Conservation (phyloP, 1,284 basidiomycete species). For the Grifola frondosa region DNA sequence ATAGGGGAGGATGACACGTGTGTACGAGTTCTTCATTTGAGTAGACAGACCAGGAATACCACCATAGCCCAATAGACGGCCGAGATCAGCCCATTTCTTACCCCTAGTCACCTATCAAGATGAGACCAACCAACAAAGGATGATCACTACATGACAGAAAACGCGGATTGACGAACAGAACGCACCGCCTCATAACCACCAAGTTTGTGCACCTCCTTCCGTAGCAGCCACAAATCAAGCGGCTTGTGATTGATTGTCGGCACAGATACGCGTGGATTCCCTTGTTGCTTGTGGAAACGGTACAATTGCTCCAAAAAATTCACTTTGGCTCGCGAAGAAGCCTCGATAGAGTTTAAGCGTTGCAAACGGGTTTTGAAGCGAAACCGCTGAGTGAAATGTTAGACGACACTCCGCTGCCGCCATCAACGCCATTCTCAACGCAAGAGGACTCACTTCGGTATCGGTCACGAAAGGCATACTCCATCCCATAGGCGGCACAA, state of each 20-base stretch:
- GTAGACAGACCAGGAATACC: constrained; percentile 82
- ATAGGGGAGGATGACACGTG: constrained; percentile 89
- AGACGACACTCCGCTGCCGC: constrained; percentile 20
- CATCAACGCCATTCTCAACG: constrained; percentile 22
- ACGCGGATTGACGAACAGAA: constrained; percentile 6
- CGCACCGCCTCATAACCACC: constrained; percentile 85
- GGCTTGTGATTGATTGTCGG: constrained; percentile 92
- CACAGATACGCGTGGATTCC: constrained; percentile 82
- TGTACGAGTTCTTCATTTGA: constrained; percentile 89
- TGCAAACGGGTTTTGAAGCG: constrained; percentile 96
- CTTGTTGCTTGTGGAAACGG: constrained; percentile 88
- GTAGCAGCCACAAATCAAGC: constrained; percentile 89
- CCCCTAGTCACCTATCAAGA: constrained; percentile 64
- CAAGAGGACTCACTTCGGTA: constrained; percentile 68
- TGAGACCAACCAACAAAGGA: constrained; percentile 2
- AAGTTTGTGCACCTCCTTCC: constrained; percentile 86
- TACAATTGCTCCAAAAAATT: constrained; percentile 98
- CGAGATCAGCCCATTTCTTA: constrained; percentile 87
- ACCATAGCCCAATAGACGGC: constrained; percentile 78
- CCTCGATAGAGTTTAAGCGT: constrained; percentile 95
- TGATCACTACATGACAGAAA: constrained; percentile 22
- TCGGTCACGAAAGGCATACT: constrained; percentile 96
- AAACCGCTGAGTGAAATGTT: constrained; percentile 60
- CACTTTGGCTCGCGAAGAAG: constrained; percentile 92
- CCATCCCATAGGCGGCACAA: constrained; percentile 93